Conservation (phyloP, 176 grass and related monocot species). For the Eleusine indica region DNA sequence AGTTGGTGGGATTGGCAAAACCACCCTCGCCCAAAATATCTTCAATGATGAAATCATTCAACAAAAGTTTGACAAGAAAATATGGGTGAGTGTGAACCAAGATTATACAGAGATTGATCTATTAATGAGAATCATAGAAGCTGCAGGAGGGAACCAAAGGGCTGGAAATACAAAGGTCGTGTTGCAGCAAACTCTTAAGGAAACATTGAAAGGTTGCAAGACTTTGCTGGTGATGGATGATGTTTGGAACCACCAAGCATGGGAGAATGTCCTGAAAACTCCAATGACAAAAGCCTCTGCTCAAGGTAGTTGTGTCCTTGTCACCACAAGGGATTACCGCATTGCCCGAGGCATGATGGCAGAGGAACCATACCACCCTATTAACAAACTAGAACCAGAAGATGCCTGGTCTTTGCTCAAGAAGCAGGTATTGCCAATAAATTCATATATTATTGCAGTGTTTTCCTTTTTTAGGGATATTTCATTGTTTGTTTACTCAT, state of each 20-base stretch:
- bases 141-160: background rate
- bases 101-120: background rate
- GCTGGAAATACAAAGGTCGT: background rate
- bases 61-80: background rate
- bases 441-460: too few relatives aligned
- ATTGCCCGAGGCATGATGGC: background rate
- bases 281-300: background rate
- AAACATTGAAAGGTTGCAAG: background rate
- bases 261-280: background rate
- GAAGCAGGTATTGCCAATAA: background rate
- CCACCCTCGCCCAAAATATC: constrained; percentile 44
- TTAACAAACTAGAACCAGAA: background rate
- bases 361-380: background rate
- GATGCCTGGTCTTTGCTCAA: constrained; percentile 16
- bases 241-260: background rate
- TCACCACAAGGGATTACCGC: background rate
- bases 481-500: too few relatives aligned
- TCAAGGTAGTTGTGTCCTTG: background rate
- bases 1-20: constrained; percentile 49
- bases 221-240: background rate
- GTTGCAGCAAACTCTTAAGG: background rate
- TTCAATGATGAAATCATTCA: constrained; percentile 9
- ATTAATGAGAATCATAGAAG: background rate
- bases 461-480: too few relatives aligned
- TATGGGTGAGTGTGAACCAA: constrained; percentile 43